Evolutionary conservation across 805 yeast species (phyloP).

Genomic region (Saturnispora saitoi): DNA sequence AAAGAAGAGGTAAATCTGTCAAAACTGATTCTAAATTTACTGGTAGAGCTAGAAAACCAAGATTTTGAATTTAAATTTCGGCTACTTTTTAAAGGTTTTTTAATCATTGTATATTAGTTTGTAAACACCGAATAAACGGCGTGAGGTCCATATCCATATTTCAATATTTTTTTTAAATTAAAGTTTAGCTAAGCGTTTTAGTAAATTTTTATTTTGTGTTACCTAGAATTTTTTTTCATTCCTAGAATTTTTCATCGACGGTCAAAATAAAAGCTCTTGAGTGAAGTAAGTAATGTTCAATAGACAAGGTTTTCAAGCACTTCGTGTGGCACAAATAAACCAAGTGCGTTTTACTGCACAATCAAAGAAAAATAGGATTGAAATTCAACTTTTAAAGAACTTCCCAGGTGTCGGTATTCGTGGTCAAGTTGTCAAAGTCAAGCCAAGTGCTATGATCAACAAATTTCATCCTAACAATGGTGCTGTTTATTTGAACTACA

Average conservation of each 20-base stretch:
- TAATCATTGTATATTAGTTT: constrained; percentile 1
- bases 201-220: not conserved
- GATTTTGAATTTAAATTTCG: constrained; percentile 33
- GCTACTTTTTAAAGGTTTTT: too few relatives aligned
- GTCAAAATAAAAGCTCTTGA: not conserved
- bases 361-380: constrained; percentile 47
- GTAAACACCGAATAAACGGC: not conserved
- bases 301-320: not conserved
- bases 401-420: constrained; percentile 52
- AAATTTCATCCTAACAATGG: constrained; percentile 61
- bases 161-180: not conserved
- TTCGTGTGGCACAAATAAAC: constrained; percentile 1
- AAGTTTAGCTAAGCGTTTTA: constrained; percentile 1
- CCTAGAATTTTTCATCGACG: not conserved
- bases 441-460: constrained; percentile 79
- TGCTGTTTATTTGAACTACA: constrained; percentile 53
- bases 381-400: constrained; percentile 69
- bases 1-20: constrained; percentile 80
- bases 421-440: constrained; percentile 70
- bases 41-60: constrained; percentile 70
- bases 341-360: constrained; percentile 38
- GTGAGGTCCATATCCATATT: not conserved
- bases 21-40: constrained; percentile 89
- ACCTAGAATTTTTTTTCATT: not conserved
- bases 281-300: not conserved